Evolutionary conservation across 441 rosid genomes (phyloP).

Genomic region (Erodium texanum): DNA sequence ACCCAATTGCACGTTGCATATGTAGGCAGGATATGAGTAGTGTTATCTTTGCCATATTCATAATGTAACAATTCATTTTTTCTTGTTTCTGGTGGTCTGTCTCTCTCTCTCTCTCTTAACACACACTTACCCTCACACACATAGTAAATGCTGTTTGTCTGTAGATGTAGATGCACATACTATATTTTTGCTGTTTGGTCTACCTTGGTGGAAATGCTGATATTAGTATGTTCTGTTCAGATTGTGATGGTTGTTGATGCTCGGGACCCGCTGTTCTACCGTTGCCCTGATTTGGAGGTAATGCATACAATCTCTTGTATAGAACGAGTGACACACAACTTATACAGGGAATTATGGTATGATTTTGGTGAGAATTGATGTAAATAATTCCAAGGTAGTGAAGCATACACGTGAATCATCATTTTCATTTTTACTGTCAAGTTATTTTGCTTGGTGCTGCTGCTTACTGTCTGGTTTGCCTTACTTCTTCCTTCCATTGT

Average conservation of each 20-base stretch:
- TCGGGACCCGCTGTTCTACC: slow-evolving; percentile 78
- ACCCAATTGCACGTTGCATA: no score
- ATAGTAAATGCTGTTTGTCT: background rate
- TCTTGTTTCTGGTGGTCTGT: no score
- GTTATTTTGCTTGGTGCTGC: no score
- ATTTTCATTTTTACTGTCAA: no score
- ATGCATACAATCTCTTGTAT: slow-evolving; percentile 16
- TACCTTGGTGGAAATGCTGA: background rate
- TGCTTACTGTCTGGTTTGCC: no score
- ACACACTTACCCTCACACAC: no score
- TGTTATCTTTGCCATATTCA: no score
- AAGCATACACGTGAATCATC: background rate
- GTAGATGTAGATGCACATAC: background rate
- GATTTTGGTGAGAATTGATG: background rate
- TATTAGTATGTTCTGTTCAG: slow-evolving; percentile 31
- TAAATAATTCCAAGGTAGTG: background rate
- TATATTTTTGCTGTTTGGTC: background rate
- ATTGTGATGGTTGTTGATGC: slow-evolving; percentile 97
- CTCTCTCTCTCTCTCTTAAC: no score
- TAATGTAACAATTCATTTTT: no score
- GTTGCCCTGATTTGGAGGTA: slow-evolving; percentile 97
- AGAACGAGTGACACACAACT: background rate
- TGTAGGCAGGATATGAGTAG: no score
- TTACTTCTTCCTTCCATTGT: no score
- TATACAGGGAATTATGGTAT: background rate